phyloP scores from a whole-genome alignment of 352 stramenopile genomes.

The Phytophthora idaei region DNA sequence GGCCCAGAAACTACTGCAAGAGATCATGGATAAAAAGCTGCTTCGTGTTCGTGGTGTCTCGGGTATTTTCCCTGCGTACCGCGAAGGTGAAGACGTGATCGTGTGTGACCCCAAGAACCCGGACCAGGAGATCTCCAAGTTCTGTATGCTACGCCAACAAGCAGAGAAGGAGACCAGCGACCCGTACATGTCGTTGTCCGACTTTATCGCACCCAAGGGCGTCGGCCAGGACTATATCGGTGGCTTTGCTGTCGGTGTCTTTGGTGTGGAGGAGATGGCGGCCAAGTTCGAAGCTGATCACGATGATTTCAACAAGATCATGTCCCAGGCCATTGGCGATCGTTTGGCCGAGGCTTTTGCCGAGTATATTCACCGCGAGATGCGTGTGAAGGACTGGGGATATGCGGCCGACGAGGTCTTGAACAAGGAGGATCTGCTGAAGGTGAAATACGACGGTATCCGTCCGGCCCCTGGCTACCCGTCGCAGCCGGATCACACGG shows the following conservation, averaged over 20 bases:
- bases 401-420: slow-evolving; percentile 94
- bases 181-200: slow-evolving; percentile 94
- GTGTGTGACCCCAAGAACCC: slow-evolving; percentile 91
- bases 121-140: slow-evolving; percentile 82
- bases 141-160: slow-evolving; percentile 98
- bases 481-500: slow-evolving; percentile 97
- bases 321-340: slow-evolving; percentile 90
- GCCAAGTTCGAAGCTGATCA: slow-evolving; percentile 93
- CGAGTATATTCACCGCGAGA: slow-evolving; percentile 96
- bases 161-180: slow-evolving; percentile 96
- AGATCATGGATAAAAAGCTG: slow-evolving; percentile 94
- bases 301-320: slow-evolving; percentile 99
- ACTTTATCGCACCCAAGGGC: slow-evolving; percentile 92
- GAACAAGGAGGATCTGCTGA: slow-evolving; percentile 93
- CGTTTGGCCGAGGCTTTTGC: slow-evolving; percentile 92
- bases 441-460: slow-evolving; percentile 99
- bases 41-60: slow-evolving; percentile 93
- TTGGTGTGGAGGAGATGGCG: slow-evolving; percentile 94
- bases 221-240: slow-evolving; percentile 89
- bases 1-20: slow-evolving; percentile 92
- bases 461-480: slow-evolving; percentile 97
- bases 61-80: slow-evolving; percentile 95
- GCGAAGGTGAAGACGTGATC: slow-evolving; percentile 93
- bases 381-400: slow-evolving; percentile 95
- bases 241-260: slow-evolving; percentile 96